Evolutionary conservation across 306 rosid genomes (phyloP), one percentile per base, ranked within the genome.

Genomic region (Citrullus amarus): DNA sequence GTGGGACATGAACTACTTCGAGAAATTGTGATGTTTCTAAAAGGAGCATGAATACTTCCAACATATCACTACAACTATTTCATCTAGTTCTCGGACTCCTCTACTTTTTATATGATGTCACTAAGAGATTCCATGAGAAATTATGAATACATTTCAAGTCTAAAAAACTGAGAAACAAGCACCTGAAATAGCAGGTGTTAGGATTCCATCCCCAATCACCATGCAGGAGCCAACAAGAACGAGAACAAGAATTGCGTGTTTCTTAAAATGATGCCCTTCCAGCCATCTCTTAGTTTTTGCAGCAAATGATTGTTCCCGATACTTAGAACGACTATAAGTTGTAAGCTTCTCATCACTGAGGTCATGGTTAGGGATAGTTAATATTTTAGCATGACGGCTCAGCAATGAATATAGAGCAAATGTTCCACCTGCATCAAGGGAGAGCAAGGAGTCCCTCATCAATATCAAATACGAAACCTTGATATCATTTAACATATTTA

Each of bases 181-280:
- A 94, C 98, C 98, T 68, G 98, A 94, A 82, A 94, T 94, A 69
- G 97, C 98, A 44, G 98, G 98, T 82, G 98, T 94, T 75, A 94
- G 91, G 86, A 94, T 94, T 66, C 98, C 98, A 82, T 94, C 98
- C 78, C 98, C 98, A 82, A 94, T 90, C 63, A 92, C 97, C 98
- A 94, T 94, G 86, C 98, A 92, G 82, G 98, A 90, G 83, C 98
- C 98, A 70, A 91, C 88, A 83, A 94, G 97, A 83, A 92, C 98
- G 25, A 94, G 95, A 79, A 92, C 80, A 84, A 94, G 97, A 83
- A 94, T 88, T 34, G 79, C 76, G 68, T 86, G 88, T 86, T 88
- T 94, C 83, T 86, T 86, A 67, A 80, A 78, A 80, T 86, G 85
- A 68, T 78, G 81, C 22, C 84, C 88, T 85, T 94, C 98, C 71